Evolutionary conservation across 2,329 filamentous ascomycete species (phyloP).

Genomic region (Diaporthe destruens): DNA sequence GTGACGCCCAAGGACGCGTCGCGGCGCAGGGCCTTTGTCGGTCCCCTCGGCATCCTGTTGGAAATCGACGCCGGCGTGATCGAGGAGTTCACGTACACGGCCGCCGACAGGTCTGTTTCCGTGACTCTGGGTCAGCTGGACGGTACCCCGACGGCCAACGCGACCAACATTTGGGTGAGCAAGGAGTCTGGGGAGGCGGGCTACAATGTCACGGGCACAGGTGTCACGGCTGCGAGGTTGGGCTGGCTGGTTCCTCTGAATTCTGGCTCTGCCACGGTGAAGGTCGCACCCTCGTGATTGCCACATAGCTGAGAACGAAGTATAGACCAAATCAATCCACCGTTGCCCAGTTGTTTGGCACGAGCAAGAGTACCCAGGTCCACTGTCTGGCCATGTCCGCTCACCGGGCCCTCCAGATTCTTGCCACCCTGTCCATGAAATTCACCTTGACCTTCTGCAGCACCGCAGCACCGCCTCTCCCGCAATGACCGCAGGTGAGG

Average conservation of each 20-base stretch:
- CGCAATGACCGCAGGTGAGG: conserved; percentile 34
- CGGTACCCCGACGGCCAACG: conserved; percentile 46
- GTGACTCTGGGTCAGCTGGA: conserved; percentile 51
- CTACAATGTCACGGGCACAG: conserved; percentile 46
- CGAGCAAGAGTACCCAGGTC: background rate
- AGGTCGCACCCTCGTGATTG: conserved; percentile 32
- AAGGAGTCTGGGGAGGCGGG: conserved; percentile 47
- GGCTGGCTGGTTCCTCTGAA: conserved; percentile 49
- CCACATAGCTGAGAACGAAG: background rate
- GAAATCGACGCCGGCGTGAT: conserved; percentile 60
- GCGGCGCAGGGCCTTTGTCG: conserved; percentile 62
- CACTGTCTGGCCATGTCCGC: no score
- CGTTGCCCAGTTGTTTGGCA: background rate
- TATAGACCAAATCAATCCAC: background rate
- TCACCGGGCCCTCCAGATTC: background rate
- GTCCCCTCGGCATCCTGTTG: conserved; percentile 57
- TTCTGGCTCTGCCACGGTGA: conserved; percentile 43
- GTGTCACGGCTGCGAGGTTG: conserved; percentile 44
- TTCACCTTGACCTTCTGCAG: conserved; percentile 16
- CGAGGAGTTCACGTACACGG: conserved; percentile 52
- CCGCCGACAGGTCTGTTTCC: conserved; percentile 44
- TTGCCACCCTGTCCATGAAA: conserved; percentile 2
- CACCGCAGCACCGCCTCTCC: background rate
- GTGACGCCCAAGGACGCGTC: conserved; percentile 61
- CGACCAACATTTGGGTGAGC: conserved; percentile 52